Base-by-base conservation (phyloP, 2,329 filamentous ascomycete genomes). In the Cordyceps cateniannulata region DNA sequence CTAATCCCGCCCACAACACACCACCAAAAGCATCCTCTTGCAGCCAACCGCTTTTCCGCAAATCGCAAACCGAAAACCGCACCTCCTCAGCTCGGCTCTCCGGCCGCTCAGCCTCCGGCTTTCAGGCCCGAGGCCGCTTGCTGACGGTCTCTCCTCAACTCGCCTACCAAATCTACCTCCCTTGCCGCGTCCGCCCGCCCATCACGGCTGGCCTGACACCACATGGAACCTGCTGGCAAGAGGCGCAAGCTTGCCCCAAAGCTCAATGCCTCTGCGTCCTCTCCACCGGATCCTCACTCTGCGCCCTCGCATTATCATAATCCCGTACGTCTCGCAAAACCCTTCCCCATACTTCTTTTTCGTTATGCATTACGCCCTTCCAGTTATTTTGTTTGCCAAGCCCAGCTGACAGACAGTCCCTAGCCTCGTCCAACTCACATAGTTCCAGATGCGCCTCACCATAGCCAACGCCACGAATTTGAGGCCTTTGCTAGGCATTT, bases 401-500 rank as follows among this genome's bases (percentile, higher is more conserved):
- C 53, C 27, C 44, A 22, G 20, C 44, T 44, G n/a, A 44, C 42
- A 10, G n/a, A 44, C 42, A 10, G n/a, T 18, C 47, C 7, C 16
- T 18, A 49, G 47, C 47, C 25, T 29, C 47, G 25, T 29, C 44
- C 25, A 18, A 22, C 18, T 44, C 42, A 44, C 42, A 44, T 44
- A 44, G 42, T 44, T 42, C 60, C 60, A 25, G 57, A 59, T 52
- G 57, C 57, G 48, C 57, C 57, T 35, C 57, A 52, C 14, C 70
- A 69, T 66, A 69, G 72, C 60, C 79, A 84, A 66, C 79, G 82
- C 65, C 79, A 84, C 72, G 84, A 87, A 67, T 88, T 87, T 72
- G 85, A 87, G 71, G 80, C 83, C 58, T 87, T 87, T 69, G 85
- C 85, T 62, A 80, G 85, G 51, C 85, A 88, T 73, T 79, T 88